Conservation (phyloP, 192 early-diverging fungal genomes). For the Chytriomyces sp. region DNA sequence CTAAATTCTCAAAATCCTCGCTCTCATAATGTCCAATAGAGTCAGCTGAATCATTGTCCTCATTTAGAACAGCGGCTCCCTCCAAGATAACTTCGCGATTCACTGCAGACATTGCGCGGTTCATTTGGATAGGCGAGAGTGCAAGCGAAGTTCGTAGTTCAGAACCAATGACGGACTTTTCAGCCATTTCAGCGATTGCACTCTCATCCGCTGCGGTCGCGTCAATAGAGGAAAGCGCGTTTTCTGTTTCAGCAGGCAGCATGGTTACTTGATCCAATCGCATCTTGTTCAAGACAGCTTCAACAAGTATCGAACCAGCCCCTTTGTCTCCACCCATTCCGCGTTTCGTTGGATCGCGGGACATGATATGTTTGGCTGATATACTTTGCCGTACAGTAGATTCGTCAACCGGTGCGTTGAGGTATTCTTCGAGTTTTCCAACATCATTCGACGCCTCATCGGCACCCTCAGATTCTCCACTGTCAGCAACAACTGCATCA, state of each 20-base stretch:
- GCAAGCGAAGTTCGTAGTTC: neutral
- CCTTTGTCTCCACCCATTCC: neutral
- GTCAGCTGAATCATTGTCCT: neutral
- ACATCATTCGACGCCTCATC: neutral
- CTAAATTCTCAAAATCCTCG: slow-evolving; percentile 21
- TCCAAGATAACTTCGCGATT: slow-evolving; percentile 39
- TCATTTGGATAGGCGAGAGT: neutral
- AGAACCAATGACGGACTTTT: slow-evolving; percentile 13
- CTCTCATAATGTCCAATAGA: slow-evolving; percentile 8
- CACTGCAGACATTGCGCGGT: slow-evolving; percentile 19
- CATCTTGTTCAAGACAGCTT: slow-evolving; percentile 7
- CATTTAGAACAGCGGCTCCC: neutral
- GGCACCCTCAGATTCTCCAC: neutral
- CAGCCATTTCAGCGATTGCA: slow-evolving; percentile 32
- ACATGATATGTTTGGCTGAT: slow-evolving; percentile 35
- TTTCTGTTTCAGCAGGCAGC: neutral
- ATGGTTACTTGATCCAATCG: slow-evolving; percentile 1
- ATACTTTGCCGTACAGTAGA: slow-evolving; percentile 43
- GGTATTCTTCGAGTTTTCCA: slow-evolving; percentile 41
- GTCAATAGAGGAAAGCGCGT: neutral
- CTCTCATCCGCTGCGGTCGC: neutral
- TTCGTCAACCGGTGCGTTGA: slow-evolving; percentile 33
- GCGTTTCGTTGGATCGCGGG: slow-evolving; percentile 12
- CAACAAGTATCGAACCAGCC: neutral
- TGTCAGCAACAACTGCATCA: neutral